Percentiles rank a stretch among this genome's conserved stretches.
phyloP scores from a whole-genome alignment of 495 filamentous ascomycete genomes.

The Trichoderma reesei region DNA sequence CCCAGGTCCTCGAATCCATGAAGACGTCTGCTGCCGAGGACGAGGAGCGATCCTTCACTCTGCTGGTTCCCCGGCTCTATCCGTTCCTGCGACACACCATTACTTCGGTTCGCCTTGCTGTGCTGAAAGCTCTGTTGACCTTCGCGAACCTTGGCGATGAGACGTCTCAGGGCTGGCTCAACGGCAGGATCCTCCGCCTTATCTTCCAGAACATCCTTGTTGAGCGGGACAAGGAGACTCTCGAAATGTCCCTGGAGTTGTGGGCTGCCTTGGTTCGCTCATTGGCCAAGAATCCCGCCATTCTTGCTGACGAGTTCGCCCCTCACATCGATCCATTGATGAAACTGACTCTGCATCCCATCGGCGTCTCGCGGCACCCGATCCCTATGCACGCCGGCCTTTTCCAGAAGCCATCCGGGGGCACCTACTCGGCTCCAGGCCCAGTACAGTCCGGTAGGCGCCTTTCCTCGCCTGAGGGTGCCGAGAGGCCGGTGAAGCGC shows the following conservation, averaged over 20 bases:
- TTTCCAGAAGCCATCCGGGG: conserved; percentile 91
- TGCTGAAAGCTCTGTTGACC: conserved; percentile 83
- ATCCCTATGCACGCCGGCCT: conserved; percentile 80
- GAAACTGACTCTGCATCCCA: conserved; percentile 72
- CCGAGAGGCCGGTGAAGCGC: conserved; percentile 49
- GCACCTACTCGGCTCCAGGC: conserved; percentile 50
- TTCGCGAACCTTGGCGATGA: conserved; percentile 79
- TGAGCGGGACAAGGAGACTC: conserved; percentile 67
- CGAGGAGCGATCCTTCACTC: conserved; percentile 75
- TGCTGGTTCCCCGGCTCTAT: conserved; percentile 86
- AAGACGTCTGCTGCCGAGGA: conserved; percentile 77
- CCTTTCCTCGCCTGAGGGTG: conserved; percentile 48
- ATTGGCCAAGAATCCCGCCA: conserved; percentile 46
- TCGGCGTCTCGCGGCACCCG: conserved; percentile 81
- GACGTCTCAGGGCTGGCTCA: conserved; percentile 82
- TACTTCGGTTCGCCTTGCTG: conserved; percentile 85
- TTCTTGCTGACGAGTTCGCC: conserved; percentile 55
- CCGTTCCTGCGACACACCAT: conserved; percentile 96
- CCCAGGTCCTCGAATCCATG: conserved; percentile 88
- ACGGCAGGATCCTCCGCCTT: conserved; percentile 77
- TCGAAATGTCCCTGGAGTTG: conserved; percentile 73
- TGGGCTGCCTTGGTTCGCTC: conserved; percentile 70
- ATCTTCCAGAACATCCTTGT: conserved; percentile 93
- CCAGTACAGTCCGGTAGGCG: conserved; percentile 13
- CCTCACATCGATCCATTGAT: conserved; percentile 68